Evolutionary conservation across 345 rosid species (phyloP).

Genomic region (Lepidium didymum): DNA sequence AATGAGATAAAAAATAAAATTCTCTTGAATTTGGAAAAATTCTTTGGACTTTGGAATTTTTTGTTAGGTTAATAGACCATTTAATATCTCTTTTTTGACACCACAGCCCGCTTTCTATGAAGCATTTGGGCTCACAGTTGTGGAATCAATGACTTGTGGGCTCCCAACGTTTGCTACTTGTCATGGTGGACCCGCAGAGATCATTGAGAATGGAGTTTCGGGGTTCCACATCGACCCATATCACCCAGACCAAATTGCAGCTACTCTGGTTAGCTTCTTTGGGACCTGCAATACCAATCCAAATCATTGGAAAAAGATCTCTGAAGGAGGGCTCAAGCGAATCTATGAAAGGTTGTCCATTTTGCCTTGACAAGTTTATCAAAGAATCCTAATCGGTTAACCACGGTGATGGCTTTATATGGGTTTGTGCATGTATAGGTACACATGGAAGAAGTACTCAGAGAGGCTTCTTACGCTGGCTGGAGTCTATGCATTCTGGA

Average conservation of each 20-base stretch:
- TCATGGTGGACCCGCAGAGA: constrained; percentile 54
- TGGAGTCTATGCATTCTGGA: constrained; percentile 58
- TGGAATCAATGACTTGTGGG: constrained; percentile 49
- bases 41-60: not conserved
- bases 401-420: not conserved
- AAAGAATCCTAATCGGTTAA: not conserved
- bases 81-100: not conserved
- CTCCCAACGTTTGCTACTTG: constrained; percentile 57
- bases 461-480: constrained; percentile 47
- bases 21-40: not conserved
- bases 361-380: not conserved
- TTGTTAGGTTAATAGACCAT: not conserved
- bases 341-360: constrained; percentile 42
- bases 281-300: constrained; percentile 33
- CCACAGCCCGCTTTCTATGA: constrained; percentile 50
- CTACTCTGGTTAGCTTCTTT: constrained; percentile 34
- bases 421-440: constrained; percentile 27
- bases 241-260: constrained; percentile 38
- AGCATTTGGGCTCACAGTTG: constrained; percentile 59
- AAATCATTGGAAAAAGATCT: constrained; percentile 37
- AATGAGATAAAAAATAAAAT: not conserved
- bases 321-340: constrained; percentile 40
- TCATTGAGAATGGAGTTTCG: constrained; percentile 44
- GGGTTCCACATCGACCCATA: constrained; percentile 55
- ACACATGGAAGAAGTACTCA: constrained; percentile 56